These are phyloP conservation scores for Colletotrichum liaoningense DNA, from an alignment of 2,329 filamentous ascomycete species.

Conservation along the genomic window DNA sequence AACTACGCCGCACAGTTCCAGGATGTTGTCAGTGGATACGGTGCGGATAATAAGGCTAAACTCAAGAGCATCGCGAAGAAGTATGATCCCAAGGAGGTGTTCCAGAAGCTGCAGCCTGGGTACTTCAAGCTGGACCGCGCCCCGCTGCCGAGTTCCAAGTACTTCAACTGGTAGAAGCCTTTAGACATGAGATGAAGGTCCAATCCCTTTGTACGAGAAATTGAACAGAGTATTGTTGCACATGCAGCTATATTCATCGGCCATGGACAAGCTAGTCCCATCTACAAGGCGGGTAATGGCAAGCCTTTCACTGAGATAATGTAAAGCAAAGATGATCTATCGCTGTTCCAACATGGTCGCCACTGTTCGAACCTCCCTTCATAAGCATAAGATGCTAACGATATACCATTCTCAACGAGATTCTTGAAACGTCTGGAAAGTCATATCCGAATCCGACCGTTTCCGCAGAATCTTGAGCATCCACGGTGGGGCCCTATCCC, in stretches of 20 bases:
- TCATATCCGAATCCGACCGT: neutral
- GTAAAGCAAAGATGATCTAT: no score
- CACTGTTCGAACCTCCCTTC: no score
- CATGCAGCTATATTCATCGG: no score
- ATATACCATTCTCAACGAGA: neutral
- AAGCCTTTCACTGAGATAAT: no score
- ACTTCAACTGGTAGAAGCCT: slow-evolving; percentile 21
- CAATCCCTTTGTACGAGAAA: no score
- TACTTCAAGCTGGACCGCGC: slow-evolving; percentile 43
- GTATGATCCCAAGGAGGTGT: slow-evolving; percentile 49
- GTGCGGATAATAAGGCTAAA: slow-evolving; percentile 47
- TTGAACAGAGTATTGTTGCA: no score
- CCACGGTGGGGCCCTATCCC: slow-evolving; percentile 26
- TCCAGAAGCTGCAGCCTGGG: slow-evolving; percentile 46
- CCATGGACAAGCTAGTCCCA: no score
- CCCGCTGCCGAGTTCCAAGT: slow-evolving; percentile 22
- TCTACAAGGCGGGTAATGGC: no score
- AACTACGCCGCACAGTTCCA: slow-evolving; percentile 56
- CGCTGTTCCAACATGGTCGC: no score
- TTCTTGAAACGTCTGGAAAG: neutral
- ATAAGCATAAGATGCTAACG: no score
- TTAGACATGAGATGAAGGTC: no score
- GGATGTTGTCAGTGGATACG: slow-evolving; percentile 52
- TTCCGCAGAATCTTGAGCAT: slow-evolving; percentile 28
- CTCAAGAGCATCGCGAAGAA: slow-evolving; percentile 43